Conservation (phyloP, 148 eudicot genomes). For the Cornus kousa region DNA sequence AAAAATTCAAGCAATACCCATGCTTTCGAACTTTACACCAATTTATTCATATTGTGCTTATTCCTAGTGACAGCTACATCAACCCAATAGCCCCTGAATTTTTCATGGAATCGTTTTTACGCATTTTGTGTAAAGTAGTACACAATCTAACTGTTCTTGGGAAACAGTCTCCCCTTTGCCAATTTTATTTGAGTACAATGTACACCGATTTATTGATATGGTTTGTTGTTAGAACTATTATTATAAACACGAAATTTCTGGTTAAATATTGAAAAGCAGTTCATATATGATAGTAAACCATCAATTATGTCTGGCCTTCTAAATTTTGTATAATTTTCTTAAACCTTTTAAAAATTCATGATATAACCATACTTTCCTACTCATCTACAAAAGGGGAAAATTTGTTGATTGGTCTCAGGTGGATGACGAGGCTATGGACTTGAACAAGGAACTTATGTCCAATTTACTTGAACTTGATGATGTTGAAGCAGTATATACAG, state of each 20-base stretch:
- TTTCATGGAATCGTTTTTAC: not conserved
- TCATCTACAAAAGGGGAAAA: not conserved
- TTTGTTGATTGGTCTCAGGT: slow-evolving; percentile 43
- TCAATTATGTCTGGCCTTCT: not conserved
- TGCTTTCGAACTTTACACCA: not conserved
- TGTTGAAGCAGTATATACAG: slow-evolving; percentile 92
- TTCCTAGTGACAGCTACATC: no score
- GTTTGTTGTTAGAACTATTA: no score
- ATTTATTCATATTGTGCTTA: no score
- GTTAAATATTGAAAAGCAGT: no score
- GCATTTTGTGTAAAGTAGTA: not conserved
- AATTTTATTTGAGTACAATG: no score
- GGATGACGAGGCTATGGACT: slow-evolving; percentile 92
- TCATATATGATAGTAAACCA: no score
- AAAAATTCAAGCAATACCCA: not conserved
- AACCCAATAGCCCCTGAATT: no score
- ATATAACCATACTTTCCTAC: not conserved
- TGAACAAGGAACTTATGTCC: slow-evolving; percentile 92
- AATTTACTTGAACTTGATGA: slow-evolving; percentile 91
- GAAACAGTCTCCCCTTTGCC: no score
- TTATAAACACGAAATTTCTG: not conserved
- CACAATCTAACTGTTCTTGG: no score
- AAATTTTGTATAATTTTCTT: not conserved
- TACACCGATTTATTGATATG: not conserved
- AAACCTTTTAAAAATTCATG: not conserved